Conservation (phyloP, 1,284 basidiomycete species). For the Heterobasidion irregulare region DNA sequence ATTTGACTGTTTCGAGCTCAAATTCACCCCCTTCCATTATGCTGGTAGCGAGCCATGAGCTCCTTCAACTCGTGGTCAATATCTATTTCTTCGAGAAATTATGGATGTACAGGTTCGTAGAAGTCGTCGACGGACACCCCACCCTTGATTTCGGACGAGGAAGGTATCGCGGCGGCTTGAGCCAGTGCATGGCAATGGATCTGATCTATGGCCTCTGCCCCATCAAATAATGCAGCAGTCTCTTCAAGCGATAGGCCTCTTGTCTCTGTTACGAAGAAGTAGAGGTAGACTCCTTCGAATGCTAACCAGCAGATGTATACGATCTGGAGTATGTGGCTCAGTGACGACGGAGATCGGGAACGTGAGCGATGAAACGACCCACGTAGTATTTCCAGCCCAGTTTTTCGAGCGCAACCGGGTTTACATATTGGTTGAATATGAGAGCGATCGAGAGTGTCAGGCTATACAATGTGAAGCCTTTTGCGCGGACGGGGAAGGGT, state of each 20-base stretch:
- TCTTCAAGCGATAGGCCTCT: constrained; percentile 67
- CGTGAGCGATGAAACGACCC: not conserved
- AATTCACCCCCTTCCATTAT: too few species aligned
- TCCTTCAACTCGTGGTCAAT: too few species aligned
- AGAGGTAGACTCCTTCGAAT: constrained; percentile 56
- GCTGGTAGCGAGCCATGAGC: too few species aligned
- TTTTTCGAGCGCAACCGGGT: constrained; percentile 57
- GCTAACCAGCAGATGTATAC: constrained; percentile 63
- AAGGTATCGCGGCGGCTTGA: too few species aligned
- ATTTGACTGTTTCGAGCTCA: too few species aligned
- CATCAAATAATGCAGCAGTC: constrained; percentile 66
- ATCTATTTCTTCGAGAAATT: too few species aligned
- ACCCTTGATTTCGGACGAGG: too few species aligned
- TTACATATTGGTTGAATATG: constrained; percentile 78
- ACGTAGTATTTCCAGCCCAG: constrained; percentile 46
- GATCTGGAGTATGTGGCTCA: constrained; percentile 26
- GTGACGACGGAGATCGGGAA: not conserved
- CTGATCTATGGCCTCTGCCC: constrained; percentile 39
- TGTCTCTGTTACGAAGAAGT: constrained; percentile 65
- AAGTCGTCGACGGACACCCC: too few species aligned
- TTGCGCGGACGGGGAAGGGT: constrained; percentile 65
- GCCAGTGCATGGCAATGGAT: constrained; percentile 16
- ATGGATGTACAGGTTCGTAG: too few species aligned
- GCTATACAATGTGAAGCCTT: constrained; percentile 70
- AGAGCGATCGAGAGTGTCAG: constrained; percentile 57